phyloP scores from a whole-genome alignment of 495 filamentous ascomycete species.

The Trichocladium antarcticum region DNA sequence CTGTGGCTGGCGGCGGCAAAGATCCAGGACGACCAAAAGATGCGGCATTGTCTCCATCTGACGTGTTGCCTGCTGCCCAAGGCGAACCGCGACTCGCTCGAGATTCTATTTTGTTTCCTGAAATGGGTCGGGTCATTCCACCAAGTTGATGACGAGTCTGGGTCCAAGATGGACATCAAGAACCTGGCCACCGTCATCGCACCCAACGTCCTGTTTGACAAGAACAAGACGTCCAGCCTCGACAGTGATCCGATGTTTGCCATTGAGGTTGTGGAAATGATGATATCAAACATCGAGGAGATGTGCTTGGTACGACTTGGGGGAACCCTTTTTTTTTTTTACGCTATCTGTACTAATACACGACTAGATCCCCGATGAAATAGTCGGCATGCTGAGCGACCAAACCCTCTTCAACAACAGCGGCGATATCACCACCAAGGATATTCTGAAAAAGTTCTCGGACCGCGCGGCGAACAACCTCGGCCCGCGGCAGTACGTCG shows the following conservation, averaged over 20 bases:
- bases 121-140: slow-evolving; percentile 97
- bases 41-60: slow-evolving; percentile 75
- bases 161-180: slow-evolving; percentile 98
- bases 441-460: slow-evolving; percentile 83
- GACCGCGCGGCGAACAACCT: slow-evolving; percentile 52
- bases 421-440: slow-evolving; percentile 87
- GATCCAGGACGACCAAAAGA: slow-evolving; percentile 72
- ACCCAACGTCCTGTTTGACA: slow-evolving; percentile 83
- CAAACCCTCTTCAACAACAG: slow-evolving; percentile 65
- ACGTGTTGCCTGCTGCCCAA: slow-evolving; percentile 92
- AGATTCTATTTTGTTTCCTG: slow-evolving; percentile 91
- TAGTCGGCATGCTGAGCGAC: slow-evolving; percentile 76
- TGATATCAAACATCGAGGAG: slow-evolving; percentile 86
- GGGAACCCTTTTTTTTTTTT: not conserved
- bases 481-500: slow-evolving; percentile 46
- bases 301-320: slow-evolving; percentile 79
- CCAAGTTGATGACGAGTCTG: slow-evolving; percentile 80
- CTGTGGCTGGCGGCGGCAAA: slow-evolving; percentile 86
- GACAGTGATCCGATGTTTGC: slow-evolving; percentile 80
- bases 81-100: slow-evolving; percentile 82
- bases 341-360: slow-evolving; percentile 17
- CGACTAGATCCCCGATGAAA: slow-evolving; percentile 75
- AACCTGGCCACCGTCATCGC: slow-evolving; percentile 98
- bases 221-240: slow-evolving; percentile 48
- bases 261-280: slow-evolving; percentile 77